phyloP scores from a whole-genome alignment of 2,329 filamentous ascomycete species.

The Aspergillus japonicus region DNA sequence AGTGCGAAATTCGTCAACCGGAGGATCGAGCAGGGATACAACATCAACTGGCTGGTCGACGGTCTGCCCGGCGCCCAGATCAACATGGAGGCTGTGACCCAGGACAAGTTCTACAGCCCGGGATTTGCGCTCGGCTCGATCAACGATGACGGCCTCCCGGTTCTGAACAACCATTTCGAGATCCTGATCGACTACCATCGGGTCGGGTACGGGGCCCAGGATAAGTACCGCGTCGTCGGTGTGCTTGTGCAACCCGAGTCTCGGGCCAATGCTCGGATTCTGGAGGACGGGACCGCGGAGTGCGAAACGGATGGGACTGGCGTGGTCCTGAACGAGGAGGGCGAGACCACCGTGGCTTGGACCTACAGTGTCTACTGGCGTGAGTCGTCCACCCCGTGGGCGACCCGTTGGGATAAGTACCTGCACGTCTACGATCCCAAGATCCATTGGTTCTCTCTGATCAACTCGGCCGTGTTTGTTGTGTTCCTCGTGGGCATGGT shows the following conservation, averaged over 20 bases:
- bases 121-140: conserved; percentile 76
- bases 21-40: conserved; percentile 81
- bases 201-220: conserved; percentile 54
- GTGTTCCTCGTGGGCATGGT: conserved; percentile 89
- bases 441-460: conserved; percentile 98
- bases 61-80: conserved; percentile 87
- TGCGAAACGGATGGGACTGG: conserved; percentile 61
- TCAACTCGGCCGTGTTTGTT: conserved; percentile 94
- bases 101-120: conserved; percentile 81
- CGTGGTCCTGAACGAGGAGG: conserved; percentile 64
- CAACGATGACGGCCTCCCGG: conserved; percentile 54
- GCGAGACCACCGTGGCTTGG: conserved; percentile 70
- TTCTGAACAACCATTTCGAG: conserved; percentile 93
- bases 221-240: conserved; percentile 84
- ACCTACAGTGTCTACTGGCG: conserved; percentile 93
- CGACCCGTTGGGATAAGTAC: conserved; percentile 98
- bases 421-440: conserved; percentile 95
- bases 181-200: conserved; percentile 91
- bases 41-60: conserved; percentile 93
- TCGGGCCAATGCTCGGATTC: conserved; percentile 55
- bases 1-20: conserved; percentile 77
- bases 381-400: conserved; percentile 82
- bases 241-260: conserved; percentile 85
- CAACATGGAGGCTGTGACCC: conserved; percentile 71
- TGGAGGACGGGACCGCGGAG: conserved; percentile 55